Conservation (phyloP, 495 filamentous ascomycete species). For the Penicillium arizonense region DNA sequence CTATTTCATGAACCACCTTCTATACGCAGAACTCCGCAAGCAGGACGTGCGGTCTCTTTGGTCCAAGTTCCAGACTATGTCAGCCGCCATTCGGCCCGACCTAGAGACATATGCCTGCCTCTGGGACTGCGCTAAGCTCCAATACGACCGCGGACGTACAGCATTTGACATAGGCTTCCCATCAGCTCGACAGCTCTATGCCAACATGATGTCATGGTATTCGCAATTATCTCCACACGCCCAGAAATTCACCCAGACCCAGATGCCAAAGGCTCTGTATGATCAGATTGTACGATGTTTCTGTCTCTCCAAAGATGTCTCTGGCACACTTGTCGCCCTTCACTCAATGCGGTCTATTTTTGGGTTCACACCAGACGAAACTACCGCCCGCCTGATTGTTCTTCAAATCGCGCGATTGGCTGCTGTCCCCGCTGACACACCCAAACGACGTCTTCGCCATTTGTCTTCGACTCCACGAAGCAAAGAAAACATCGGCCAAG, state of each 20-base stretch:
- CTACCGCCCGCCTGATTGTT: slow-evolving; percentile 50
- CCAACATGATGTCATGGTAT: slow-evolving; percentile 58
- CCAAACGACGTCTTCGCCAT: slow-evolving; percentile 42
- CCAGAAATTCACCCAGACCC: slow-evolving; percentile 22
- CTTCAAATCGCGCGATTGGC: slow-evolving; percentile 50
- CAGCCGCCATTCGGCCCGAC: slow-evolving; percentile 54
- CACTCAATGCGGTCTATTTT: slow-evolving; percentile 55
- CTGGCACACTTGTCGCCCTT: slow-evolving; percentile 61
- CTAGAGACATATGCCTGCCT: slow-evolving; percentile 68
- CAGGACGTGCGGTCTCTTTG: slow-evolving; percentile 51
- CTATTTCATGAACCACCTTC: slow-evolving; percentile 73
- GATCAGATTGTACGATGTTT: slow-evolving; percentile 57
- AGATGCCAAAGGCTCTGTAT: slow-evolving; percentile 53
- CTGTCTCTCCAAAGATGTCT: slow-evolving; percentile 51
- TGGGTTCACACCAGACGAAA: slow-evolving; percentile 49
- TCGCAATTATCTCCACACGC: slow-evolving; percentile 28
- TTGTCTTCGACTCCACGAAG: slow-evolving; percentile 41
- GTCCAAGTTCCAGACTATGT: slow-evolving; percentile 52
- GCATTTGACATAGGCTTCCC: slow-evolving; percentile 37
- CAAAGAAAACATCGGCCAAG: slow-evolving; percentile 44
- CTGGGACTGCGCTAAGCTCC: slow-evolving; percentile 58
- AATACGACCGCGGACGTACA: slow-evolving; percentile 45
- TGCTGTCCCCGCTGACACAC: slow-evolving; percentile 37
- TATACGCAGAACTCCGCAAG: slow-evolving; percentile 57
- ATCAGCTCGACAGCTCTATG: slow-evolving; percentile 55